Conservation (phyloP, 352 stramenopile genomes). For the Pythium brassicae region DNA sequence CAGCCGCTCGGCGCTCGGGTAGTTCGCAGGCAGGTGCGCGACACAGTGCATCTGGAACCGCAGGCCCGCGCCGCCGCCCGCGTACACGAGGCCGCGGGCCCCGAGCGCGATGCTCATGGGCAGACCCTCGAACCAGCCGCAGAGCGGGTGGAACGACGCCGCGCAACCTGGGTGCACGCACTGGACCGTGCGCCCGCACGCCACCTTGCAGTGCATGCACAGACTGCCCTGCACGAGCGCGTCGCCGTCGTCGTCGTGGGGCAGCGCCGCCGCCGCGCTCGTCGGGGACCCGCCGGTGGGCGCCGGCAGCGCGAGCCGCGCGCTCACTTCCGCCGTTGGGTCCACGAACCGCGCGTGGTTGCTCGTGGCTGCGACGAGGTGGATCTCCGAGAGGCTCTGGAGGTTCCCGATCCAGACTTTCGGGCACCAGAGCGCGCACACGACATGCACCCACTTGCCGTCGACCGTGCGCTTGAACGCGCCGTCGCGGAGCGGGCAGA, state of each 20-base stretch:
- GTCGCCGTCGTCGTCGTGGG: background rate
- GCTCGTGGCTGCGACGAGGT: slow-evolving; percentile 38
- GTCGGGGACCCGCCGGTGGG: slow-evolving; percentile 6
- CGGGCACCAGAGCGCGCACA: slow-evolving; percentile 87
- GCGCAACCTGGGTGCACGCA: slow-evolving; percentile 52
- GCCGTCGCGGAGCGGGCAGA: slow-evolving; percentile 81
- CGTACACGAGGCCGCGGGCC: slow-evolving; percentile 58
- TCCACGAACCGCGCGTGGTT: slow-evolving; percentile 49
- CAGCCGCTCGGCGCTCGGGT: slow-evolving; percentile 35
- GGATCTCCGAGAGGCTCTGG: slow-evolving; percentile 72
- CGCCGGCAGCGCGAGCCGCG: slow-evolving; percentile 18
- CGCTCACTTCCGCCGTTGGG: slow-evolving; percentile 46
- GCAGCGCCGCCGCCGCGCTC: too few relatives aligned
- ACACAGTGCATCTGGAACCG: slow-evolving; percentile 64
- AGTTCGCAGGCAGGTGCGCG: slow-evolving; percentile 47
- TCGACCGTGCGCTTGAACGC: slow-evolving; percentile 86
- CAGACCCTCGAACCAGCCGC: slow-evolving; percentile 80
- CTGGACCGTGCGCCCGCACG: slow-evolving; percentile 67
- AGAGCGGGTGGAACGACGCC: slow-evolving; percentile 80
- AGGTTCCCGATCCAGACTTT: slow-evolving; percentile 85
- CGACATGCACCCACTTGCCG: slow-evolving; percentile 86
- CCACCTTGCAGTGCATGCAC: slow-evolving; percentile 71
- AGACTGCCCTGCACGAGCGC: slow-evolving; percentile 35
- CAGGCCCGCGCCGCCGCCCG: slow-evolving; percentile 65
- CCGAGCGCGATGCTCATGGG: slow-evolving; percentile 59